These are phyloP conservation scores for Stachybotrys elegans DNA, from an alignment of 2,329 filamentous ascomycete genomes.

Conservation along the genomic window DNA sequence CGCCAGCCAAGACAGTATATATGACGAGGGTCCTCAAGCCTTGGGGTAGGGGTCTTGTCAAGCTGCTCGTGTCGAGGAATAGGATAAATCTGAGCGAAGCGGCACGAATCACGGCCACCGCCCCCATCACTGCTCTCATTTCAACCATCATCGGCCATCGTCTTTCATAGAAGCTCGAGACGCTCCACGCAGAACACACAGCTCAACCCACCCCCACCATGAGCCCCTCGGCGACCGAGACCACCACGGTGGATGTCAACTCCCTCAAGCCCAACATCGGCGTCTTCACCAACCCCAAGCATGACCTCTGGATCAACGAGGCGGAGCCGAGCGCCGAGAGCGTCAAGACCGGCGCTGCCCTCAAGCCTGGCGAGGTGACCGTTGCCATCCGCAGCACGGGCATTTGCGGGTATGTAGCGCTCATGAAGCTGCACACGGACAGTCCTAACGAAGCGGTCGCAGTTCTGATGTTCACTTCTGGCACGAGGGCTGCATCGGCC, in stretches of 20 bases:
- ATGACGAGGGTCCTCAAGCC: neutral
- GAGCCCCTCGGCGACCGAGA: constrained; percentile 29
- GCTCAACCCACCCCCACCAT: too few relatives aligned
- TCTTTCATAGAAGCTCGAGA: too few relatives aligned
- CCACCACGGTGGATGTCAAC: constrained; percentile 17
- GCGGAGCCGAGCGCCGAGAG: constrained; percentile 72
- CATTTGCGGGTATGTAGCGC: constrained; percentile 72
- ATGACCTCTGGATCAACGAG: constrained; percentile 84
- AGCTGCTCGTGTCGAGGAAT: too few relatives aligned
- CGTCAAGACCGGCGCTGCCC: constrained; percentile 59
- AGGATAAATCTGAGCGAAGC: constrained; percentile 12
- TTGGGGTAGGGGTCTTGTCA: neutral
- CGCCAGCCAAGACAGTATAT: neutral
- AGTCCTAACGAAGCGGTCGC: neutral
- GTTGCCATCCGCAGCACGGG: constrained; percentile 89
- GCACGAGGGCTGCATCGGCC: constrained; percentile 91
- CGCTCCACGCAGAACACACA: too few relatives aligned
- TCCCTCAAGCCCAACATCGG: constrained; percentile 78
- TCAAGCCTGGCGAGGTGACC: constrained; percentile 81
- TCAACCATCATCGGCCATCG: too few relatives aligned
- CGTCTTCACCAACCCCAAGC: constrained; percentile 89
- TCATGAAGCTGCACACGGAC: constrained; percentile 1
- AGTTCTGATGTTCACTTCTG: constrained; percentile 97
- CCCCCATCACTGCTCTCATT: too few relatives aligned
- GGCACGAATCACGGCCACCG: too few relatives aligned